Evolutionary conservation across 108 stramenopile species (phyloP), one percentile per base, ranked within the genome.

Genomic region (Discostella stelligeroides): DNA sequence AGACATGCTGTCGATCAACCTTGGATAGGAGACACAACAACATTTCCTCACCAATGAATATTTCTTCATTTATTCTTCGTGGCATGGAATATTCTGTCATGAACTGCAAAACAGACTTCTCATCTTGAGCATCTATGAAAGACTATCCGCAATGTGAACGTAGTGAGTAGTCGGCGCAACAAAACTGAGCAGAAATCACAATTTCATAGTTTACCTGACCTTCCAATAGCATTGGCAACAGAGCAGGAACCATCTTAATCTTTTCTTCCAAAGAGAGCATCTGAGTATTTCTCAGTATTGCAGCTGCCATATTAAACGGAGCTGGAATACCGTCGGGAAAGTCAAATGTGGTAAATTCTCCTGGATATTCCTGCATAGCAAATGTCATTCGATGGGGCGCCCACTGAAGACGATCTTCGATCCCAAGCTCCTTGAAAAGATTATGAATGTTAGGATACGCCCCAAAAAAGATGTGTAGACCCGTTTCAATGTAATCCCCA

Each of bases 381-480:
- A 92, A 89, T 18, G 87, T 86, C 88, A 92, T 89, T 47, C 69
- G 47, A 66, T 91, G 89, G 9, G 80, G 74, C 23, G 87, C 87
- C 91, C 91, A 92, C 59, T 89, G 88, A 46, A 92, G 54, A 34
- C 88, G 74, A 68, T 89, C 88, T 24, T 82, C 66, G 41, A 92
- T 85, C 23, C 70, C 66, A 20, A 92, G 72, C 75, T 98, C 97
- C 39, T 81, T 87, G 69, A 98, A 95, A 12, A 98, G 75, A 55
- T 95, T 92, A 86, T 96, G 95, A 74, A 98, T 92, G 79, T 98
- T 98, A n/a, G 97, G 95, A 66, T 98, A 98, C 23, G 97, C 97
- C 0, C 97, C 97, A 73, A 97, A 97, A 88, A 97, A 97, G 66
- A 97, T 96, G 75, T 97, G 97, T 14, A 97, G 80, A 7, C 97